Evolutionary conservation across 495 filamentous ascomycete genomes (phyloP).

Genomic region (Xylaria bambusicola): DNA sequence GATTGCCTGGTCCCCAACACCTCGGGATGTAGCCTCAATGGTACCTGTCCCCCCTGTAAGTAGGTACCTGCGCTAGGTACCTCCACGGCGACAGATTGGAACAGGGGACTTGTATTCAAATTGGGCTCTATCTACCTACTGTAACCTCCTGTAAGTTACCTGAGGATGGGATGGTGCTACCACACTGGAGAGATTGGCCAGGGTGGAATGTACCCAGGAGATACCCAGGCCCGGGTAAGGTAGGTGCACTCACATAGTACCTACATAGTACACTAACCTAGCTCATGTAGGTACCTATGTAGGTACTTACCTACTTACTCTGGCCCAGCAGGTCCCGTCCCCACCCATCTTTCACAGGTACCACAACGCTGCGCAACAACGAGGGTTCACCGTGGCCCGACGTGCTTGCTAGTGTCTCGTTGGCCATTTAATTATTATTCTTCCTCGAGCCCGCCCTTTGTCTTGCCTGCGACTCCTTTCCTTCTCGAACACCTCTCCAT

Average conservation of each 20-base stretch:
- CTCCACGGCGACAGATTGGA: too few relatives aligned
- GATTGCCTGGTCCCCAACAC: constrained; percentile 12
- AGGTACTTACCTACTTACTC: too few relatives aligned
- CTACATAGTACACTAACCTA: too few relatives aligned
- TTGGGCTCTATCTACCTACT: background rate
- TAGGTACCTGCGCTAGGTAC: background rate
- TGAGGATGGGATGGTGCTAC: too few relatives aligned
- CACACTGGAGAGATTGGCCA: too few relatives aligned
- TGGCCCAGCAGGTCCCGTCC: background rate
- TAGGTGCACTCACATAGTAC: too few relatives aligned
- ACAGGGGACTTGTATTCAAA: too few relatives aligned
- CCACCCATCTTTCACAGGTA: constrained; percentile 3
- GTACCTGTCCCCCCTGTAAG: background rate
- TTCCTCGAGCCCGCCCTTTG: constrained; percentile 9
- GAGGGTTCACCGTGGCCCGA: constrained; percentile 5
- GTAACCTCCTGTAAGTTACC: too few relatives aligned
- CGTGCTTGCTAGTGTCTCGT: constrained; percentile 15
- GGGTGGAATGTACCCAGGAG: too few relatives aligned
- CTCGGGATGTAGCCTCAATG: background rate
- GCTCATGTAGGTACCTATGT: too few relatives aligned
- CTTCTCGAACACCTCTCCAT: constrained; percentile 9
- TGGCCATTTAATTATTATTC: constrained; percentile 15
- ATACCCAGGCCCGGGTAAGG: too few relatives aligned
- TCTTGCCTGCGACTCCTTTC: background rate
- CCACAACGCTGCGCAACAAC: background rate